Evolutionary conservation across 345 rosid genomes (phyloP).

Genomic region (Boechera divaricarpa): DNA sequence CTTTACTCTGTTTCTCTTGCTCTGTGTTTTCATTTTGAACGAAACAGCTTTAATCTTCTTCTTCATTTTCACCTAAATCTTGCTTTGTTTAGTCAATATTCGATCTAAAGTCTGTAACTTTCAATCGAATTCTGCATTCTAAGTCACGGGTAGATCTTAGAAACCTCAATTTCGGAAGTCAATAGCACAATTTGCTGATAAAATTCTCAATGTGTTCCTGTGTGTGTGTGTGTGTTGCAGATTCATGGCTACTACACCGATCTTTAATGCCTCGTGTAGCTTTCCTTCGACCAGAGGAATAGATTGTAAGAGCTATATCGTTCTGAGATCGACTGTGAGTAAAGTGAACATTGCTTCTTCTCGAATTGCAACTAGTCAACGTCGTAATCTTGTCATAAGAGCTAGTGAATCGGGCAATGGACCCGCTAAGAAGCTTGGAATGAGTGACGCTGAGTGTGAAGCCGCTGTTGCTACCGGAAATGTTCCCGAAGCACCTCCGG

Average conservation of each 20-base stretch:
- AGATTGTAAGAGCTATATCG: constrained; percentile 42
- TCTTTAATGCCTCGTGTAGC: constrained; percentile 45
- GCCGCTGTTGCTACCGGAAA: constrained; percentile 87
- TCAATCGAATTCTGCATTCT: neutral
- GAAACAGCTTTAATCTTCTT: constrained; percentile 6
- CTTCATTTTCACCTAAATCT: neutral
- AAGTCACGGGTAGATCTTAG: neutral
- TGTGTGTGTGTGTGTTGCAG: constrained; percentile 16
- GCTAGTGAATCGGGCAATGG: constrained; percentile 55
- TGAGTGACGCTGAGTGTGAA: constrained; percentile 81
- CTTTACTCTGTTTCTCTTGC: constrained; percentile 10
- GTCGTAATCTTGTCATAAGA: constrained; percentile 42
- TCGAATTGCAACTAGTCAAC: constrained; percentile 31
- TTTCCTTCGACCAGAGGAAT: constrained; percentile 43
- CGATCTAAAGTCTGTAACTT: neutral
- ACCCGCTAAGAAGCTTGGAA: constrained; percentile 56
- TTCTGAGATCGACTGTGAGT: constrained; percentile 36
- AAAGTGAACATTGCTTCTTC: constrained; percentile 39
- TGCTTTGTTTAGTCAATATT: constrained; percentile 8
- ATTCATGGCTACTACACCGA: constrained; percentile 51
- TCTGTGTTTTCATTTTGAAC: neutral
- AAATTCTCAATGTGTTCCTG: neutral
- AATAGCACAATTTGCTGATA: neutral
- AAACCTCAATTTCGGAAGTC: neutral
- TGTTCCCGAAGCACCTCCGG: constrained; percentile 82